A percentile compares a stretch with the other conserved stretches of the same genome.
Conservation (phyloP, 371 early-diverging fungal species). For the Mucor irregularis region DNA sequence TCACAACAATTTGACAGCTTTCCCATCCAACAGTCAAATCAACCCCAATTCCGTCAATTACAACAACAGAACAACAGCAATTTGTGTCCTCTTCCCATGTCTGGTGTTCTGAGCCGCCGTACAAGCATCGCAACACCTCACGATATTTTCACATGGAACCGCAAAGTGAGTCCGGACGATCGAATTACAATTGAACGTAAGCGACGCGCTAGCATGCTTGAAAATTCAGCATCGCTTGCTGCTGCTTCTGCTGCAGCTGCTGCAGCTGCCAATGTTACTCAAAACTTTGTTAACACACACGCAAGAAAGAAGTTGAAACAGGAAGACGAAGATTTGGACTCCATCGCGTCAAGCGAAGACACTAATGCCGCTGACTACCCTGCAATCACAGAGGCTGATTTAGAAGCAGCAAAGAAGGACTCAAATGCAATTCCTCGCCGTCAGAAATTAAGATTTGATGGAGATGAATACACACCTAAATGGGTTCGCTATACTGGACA, state of each 20-base stretch:
- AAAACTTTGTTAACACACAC: too few species aligned
- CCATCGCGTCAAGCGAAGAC: too few species aligned
- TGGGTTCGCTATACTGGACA: conserved; percentile 84
- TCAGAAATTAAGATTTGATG: conserved; percentile 69
- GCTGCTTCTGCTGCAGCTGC: too few species aligned
- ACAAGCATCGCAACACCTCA: conserved; percentile 18
- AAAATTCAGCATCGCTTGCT: too few species aligned
- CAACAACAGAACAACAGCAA: conserved; percentile 1
- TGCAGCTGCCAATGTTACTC: too few species aligned
- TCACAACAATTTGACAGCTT: conserved; percentile 15
- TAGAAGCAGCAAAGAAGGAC: conserved; percentile 35
- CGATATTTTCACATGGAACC: conserved; percentile 25
- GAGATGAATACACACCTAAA: conserved; percentile 86
- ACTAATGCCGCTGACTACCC: too few species aligned
- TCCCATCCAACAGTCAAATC: not conserved
- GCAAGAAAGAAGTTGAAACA: not conserved
- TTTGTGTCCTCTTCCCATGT: conserved; percentile 21
- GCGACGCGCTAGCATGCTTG: too few species aligned
- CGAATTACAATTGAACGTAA: not conserved
- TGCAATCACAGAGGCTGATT: conserved; percentile 30
- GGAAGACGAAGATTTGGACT: conserved; percentile 4
- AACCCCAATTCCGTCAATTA: not conserved
- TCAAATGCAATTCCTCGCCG: conserved; percentile 50
- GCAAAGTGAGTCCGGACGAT: conserved; percentile 1
- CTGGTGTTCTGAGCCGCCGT: conserved; percentile 15